Conservation (phyloP, 495 filamentous ascomycete species). For the Parathielavia appendiculata region DNA sequence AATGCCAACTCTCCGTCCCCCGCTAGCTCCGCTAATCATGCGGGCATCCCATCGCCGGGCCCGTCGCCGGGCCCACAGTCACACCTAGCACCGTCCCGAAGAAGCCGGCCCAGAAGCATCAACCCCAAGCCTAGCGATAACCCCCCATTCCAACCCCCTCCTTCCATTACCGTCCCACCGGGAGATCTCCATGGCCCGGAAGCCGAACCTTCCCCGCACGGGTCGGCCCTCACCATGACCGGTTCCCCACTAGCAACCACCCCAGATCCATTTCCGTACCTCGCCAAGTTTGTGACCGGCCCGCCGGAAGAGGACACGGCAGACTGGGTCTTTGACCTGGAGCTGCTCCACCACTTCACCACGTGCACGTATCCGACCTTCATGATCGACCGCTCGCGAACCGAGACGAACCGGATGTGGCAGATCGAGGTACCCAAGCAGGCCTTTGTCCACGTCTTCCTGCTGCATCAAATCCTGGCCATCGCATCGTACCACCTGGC, state of each 20-base stretch:
- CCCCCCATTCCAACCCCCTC: neutral
- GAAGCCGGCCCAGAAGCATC: neutral
- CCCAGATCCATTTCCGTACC: conserved; percentile 24
- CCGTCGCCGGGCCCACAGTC: neutral
- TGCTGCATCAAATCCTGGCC: conserved; percentile 31
- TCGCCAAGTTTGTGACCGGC: conserved; percentile 21
- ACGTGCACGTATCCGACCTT: conserved; percentile 20
- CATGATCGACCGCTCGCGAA: neutral
- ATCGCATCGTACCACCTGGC: conserved; percentile 28
- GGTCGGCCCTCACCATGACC: conserved; percentile 2
- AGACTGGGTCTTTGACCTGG: conserved; percentile 27
- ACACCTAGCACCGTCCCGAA: neutral
- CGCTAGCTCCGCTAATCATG: neutral
- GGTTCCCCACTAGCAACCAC: conserved; percentile 1
- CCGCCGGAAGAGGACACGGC: conserved; percentile 12
- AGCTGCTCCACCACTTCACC: conserved; percentile 29
- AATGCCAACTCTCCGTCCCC: neutral
- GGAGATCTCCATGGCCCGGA: neutral
- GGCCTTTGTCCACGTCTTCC: conserved; percentile 24
- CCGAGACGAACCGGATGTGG: conserved; percentile 16
- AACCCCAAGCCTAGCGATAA: neutral
- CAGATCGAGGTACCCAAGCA: conserved; percentile 21
- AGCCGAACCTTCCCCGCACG: neutral
- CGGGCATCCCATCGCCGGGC: neutral
- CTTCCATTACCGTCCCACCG: neutral